Percentiles rank a stretch among this genome's conserved stretches.
Conservation (phyloP, 2,329 filamentous ascomycete species). For the Calcarisporium arbuscula region DNA sequence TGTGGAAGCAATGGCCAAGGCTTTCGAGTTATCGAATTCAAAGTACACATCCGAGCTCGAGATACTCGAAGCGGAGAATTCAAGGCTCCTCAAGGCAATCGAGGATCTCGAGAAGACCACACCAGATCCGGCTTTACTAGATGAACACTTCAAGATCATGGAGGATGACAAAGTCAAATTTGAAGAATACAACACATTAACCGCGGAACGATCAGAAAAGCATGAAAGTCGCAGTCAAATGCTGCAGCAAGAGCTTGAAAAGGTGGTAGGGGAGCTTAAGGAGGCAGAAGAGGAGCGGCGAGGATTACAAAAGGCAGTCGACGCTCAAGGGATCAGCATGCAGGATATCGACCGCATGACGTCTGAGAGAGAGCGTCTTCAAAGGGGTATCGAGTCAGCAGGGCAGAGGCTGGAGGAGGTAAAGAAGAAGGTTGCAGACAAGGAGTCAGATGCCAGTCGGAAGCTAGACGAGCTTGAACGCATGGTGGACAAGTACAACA, state of each 20-base stretch:
- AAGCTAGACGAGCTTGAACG: conserved; percentile 91
- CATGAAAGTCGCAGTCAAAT: conserved; percentile 75
- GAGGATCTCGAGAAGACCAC: conserved; percentile 83
- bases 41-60: conserved; percentile 80
- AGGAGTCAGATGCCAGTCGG: conserved; percentile 77
- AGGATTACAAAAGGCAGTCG: conserved; percentile 76
- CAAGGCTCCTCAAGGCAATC: conserved; percentile 75
- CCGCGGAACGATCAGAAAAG: conserved; percentile 80
- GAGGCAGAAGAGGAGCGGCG: conserved; percentile 78
- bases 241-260: conserved; percentile 80
- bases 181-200: conserved; percentile 84
- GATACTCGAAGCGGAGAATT: conserved; percentile 80
- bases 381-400: conserved; percentile 76
- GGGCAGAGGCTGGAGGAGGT: conserved; percentile 73
- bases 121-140: conserved; percentile 74
- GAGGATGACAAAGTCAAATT: conserved; percentile 94
- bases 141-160: conserved; percentile 86
- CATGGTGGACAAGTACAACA: conserved; percentile 86
- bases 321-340: conserved; percentile 90
- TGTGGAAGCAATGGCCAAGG: conserved; percentile 76
- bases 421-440: conserved; percentile 76
- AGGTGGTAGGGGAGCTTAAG: conserved; percentile 65
- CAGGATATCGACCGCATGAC: conserved; percentile 99
- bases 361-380: conserved; percentile 86
- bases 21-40: conserved; percentile 80